Evolutionary conservation across 2,329 filamentous ascomycete species (phyloP).

Genomic region (Cladosporium halotolerans): DNA sequence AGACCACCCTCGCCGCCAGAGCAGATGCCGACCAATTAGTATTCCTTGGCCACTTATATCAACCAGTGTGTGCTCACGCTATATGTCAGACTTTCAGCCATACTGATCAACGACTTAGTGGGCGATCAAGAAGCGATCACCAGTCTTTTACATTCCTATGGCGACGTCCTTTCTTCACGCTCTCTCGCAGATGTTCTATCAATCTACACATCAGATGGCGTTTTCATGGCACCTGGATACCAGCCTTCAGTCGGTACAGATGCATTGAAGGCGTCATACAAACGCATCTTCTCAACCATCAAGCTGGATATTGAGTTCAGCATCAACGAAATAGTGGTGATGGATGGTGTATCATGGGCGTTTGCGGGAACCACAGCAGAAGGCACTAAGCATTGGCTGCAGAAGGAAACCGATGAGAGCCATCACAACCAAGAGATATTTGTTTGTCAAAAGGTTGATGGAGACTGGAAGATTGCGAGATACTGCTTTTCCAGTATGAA

Average conservation of each 20-base stretch:
- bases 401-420: slow-evolving; percentile 11
- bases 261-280: slow-evolving; percentile 13
- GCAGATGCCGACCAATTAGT: no score
- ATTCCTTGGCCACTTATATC: no score
- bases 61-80: no score
- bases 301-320: slow-evolving; percentile 13
- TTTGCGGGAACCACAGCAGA: slow-evolving; percentile 15
- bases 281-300: slow-evolving; percentile 12
- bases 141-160: slow-evolving; percentile 1
- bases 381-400: slow-evolving; percentile 10
- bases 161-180: neutral
- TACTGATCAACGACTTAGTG: neutral
- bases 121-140: slow-evolving; percentile 7
- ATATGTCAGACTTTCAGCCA: no score
- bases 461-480: slow-evolving; percentile 15
- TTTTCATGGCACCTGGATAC: slow-evolving; percentile 14
- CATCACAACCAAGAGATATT: slow-evolving; percentile 16
- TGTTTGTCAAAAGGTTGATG: slow-evolving; percentile 12
- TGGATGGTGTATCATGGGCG: slow-evolving; percentile 6
- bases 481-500: slow-evolving; percentile 17
- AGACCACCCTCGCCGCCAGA: no score
- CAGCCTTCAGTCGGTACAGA: slow-evolving; percentile 10
- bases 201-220: slow-evolving; percentile 48
- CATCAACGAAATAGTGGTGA: slow-evolving; percentile 13
- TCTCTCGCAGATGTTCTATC: neutral